Percentiles rank a stretch among this genome's conserved stretches.
These are phyloP conservation scores for Aulographum hederae DNA, from an alignment of 2,329 filamentous ascomycete species.

Conservation along the genomic window DNA sequence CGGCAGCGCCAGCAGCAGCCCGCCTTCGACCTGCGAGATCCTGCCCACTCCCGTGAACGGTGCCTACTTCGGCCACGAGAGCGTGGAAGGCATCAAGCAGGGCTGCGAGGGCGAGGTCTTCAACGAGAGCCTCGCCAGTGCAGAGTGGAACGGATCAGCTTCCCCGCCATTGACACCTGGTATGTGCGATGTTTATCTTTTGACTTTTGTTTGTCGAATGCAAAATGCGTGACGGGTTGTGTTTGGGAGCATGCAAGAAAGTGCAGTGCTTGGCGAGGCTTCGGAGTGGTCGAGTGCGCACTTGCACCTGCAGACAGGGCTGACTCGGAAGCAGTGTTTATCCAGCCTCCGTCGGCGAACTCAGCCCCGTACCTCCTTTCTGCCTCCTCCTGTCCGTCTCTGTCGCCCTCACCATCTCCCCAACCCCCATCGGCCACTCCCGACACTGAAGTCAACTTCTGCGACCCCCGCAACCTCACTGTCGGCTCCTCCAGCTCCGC, in stretches of 20 bases:
- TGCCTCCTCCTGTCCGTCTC: conserved; percentile 44
- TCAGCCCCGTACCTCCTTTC: conserved; percentile 54
- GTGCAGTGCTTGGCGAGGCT: too few relatives aligned
- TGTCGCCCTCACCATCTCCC: conserved; percentile 73
- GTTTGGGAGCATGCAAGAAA: too few relatives aligned
- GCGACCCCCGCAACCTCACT: conserved; percentile 78
- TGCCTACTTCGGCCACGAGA: conserved; percentile 42
- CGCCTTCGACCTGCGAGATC: conserved; percentile 54
- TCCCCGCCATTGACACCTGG: conserved; percentile 84
- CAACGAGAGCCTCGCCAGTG: conserved; percentile 51
- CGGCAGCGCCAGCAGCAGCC: conserved; percentile 73
- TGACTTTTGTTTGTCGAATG: conserved; percentile 1
- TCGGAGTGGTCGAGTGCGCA: too few relatives aligned
- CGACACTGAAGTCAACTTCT: conserved; percentile 65
- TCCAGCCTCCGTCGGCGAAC: conserved; percentile 25
- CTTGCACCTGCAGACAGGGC: too few relatives aligned
- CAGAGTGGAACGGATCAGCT: conserved; percentile 53
- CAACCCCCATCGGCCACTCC: conserved; percentile 39
- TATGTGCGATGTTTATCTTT: conserved; percentile 31
- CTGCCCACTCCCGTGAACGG: conserved; percentile 71
- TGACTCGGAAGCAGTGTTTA: conserved; percentile 33
- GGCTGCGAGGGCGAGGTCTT: conserved; percentile 51
- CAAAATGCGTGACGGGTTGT: too few relatives aligned
- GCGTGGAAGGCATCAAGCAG: conserved; percentile 25
- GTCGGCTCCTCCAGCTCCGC: conserved; percentile 35